Evolutionary conservation across 305 asterid species (phyloP).

Genomic region (Solanum chacoense): DNA sequence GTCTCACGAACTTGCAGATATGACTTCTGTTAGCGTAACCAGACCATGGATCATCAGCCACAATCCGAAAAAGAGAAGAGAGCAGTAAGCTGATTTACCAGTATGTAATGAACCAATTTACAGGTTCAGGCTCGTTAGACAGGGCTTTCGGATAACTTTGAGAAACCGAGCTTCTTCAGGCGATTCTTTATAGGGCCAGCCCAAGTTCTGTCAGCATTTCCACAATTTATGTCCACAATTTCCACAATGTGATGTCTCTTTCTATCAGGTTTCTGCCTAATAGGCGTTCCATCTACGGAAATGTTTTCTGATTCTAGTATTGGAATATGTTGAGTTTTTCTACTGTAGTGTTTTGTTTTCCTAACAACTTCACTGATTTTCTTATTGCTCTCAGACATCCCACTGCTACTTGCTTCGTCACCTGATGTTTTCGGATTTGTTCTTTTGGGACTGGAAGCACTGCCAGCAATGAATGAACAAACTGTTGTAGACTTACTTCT

Average conservation of each 20-base stretch:
- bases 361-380: not conserved
- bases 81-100: constrained; percentile 28
- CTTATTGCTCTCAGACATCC: not conserved
- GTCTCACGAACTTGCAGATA: not conserved
- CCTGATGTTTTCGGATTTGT: constrained; percentile 21
- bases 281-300: constrained; percentile 10
- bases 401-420: constrained; percentile 9
- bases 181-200: constrained; percentile 9
- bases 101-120: constrained; percentile 17
- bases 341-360: not conserved
- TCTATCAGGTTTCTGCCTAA: not conserved
- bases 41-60: constrained; percentile 17
- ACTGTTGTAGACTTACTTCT: not conserved
- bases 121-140: constrained; percentile 6
- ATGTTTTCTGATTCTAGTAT: constrained; percentile 1
- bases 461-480: constrained; percentile 13
- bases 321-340: constrained; percentile 9
- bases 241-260: constrained; percentile 10
- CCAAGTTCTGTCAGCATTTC: constrained; percentile 6
- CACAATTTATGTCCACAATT: constrained; percentile 8
- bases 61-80: constrained; percentile 34
- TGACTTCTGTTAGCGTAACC: constrained; percentile 6
- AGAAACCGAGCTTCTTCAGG: constrained; percentile 14
- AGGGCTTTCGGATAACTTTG: constrained; percentile 11
- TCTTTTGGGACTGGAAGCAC: constrained; percentile 20